Evolutionary conservation across 495 filamentous ascomycete species (phyloP).

Genomic region (Aspergillus conjunctus): DNA sequence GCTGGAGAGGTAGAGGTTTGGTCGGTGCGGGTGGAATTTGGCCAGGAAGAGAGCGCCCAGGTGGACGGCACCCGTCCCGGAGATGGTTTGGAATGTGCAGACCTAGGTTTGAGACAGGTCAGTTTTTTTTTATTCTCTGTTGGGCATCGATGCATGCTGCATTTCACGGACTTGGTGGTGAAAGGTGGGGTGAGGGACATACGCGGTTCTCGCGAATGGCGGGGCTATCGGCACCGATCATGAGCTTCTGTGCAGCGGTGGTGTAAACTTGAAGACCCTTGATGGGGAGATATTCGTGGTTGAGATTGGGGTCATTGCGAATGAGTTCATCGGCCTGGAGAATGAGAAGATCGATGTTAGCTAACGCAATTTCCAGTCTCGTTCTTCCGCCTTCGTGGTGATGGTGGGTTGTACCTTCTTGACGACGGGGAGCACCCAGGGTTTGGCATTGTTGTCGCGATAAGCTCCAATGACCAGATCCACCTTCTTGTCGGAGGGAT

Average conservation of each 20-base stretch:
- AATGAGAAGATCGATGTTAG: conserved; percentile 16
- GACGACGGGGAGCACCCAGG: conserved; percentile 97
- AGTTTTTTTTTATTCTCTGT: conserved; percentile 10
- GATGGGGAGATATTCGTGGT: conserved; percentile 99
- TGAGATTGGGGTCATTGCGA: conserved; percentile 81
- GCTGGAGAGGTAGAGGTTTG: conserved; percentile 82
- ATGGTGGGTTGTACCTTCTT: conserved; percentile 68
- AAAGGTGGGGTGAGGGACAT: conserved; percentile 25
- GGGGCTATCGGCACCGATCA: conserved; percentile 77
- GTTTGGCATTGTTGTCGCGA: conserved; percentile 91
- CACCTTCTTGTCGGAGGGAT: conserved; percentile 83
- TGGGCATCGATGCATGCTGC: neutral
- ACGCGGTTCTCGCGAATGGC: conserved; percentile 84
- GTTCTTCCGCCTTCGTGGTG: too few species aligned
- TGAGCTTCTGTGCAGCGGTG: conserved; percentile 82
- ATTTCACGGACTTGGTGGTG: conserved; percentile 1
- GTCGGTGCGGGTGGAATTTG: conserved; percentile 62
- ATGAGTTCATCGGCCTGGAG: conserved; percentile 83
- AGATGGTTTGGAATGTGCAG: conserved; percentile 59
- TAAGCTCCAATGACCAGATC: conserved; percentile 98
- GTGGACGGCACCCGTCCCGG: conserved; percentile 61
- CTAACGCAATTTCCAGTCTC: neutral
- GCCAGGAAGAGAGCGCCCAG: conserved; percentile 59
- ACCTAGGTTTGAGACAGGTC: conserved; percentile 36
- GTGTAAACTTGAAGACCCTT: conserved; percentile 84